Base-by-base conservation (phyloP, 2,329 filamentous ascomycete species). In the Ceratocystiopsis brevicomis region DNA sequence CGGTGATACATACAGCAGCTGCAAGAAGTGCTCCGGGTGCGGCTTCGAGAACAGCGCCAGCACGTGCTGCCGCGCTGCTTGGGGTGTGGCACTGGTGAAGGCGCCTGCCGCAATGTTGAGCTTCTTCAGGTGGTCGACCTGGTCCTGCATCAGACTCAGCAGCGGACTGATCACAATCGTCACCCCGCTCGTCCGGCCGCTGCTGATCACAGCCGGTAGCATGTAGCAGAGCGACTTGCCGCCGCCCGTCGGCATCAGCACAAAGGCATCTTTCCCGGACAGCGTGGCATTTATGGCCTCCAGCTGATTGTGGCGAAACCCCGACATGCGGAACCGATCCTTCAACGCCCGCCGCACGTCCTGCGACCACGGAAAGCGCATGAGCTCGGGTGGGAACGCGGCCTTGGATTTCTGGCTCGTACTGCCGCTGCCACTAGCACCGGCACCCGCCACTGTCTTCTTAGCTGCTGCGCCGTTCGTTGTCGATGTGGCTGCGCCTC, bases 141-240 rank as follows among this genome's bases (percentile, higher is more conserved):
- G 90, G 57, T 98, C 92, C 56, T 93, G 81, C 90, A 98, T 98
- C 53, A 98, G 64, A 64, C 88, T 96, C 35, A 98, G 67, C 41
- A 98, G 64, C 3, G 90, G 90, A 1, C 88, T 96, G n/a, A 98
- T 76, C 3, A 98, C 90, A 43, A 98, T 71, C 0, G 88, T 96
- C 19, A 98, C 77, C 4, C 90, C 92, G 33, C 67, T 67, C 0
- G 88, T 96, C 53, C 72, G 81, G 38, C 90, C 90, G 39, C 75
- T 81, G 40, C 69, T 73, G 32, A 98, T 69, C 17, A 96, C 73
- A 2, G 90, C 84, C 14, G 90, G 92, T 13, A 98, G 64, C 58
- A 98, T 92, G 57, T 98, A 98, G 58, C 90, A 96, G 2, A 98
- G 67, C 1, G 88, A 96, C 57, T 98, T 98, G 37, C 90, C 90